Conservation (phyloP, 306 rosid species). For the Fragaria nilgerrensis region DNA sequence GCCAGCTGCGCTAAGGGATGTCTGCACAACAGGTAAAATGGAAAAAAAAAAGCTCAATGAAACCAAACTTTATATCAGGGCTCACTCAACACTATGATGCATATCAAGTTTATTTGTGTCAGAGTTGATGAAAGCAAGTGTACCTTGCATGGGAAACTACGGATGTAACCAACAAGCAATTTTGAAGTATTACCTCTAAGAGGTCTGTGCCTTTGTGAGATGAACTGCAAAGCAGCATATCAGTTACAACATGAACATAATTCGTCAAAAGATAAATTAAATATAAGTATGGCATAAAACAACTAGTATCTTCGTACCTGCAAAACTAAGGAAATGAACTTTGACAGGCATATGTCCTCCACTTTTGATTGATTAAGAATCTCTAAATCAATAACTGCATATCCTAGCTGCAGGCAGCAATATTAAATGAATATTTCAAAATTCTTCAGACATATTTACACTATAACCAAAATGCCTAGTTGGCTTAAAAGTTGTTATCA, state of each 20-base stretch:
- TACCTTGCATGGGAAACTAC: constrained; percentile 80
- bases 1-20: constrained; percentile 80
- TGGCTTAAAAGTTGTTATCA: background rate
- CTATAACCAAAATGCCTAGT: background rate
- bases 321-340: constrained; percentile 59
- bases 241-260: constrained; percentile 9
- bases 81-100: background rate
- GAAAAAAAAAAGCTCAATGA: background rate
- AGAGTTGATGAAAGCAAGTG: constrained; percentile 11
- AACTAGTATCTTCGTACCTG: constrained; percentile 55
- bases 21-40: constrained; percentile 38
- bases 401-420: constrained; percentile 68
- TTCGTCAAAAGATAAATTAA: constrained; percentile 2
- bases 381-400: constrained; percentile 70
- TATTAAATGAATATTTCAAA: constrained; percentile 15
- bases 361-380: constrained; percentile 49
- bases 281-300: constrained; percentile 1
- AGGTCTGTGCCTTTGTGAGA: constrained; percentile 85
- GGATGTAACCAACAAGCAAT: constrained; percentile 63
- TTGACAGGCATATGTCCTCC: constrained; percentile 58
- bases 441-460: background rate
- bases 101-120: background rate
- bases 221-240: constrained; percentile 48
- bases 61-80: background rate
- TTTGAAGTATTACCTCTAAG: constrained; percentile 72